Evolutionary conservation across 208 protist genomes (phyloP).

Genomic region (Zelonia costaricensis): DNA sequence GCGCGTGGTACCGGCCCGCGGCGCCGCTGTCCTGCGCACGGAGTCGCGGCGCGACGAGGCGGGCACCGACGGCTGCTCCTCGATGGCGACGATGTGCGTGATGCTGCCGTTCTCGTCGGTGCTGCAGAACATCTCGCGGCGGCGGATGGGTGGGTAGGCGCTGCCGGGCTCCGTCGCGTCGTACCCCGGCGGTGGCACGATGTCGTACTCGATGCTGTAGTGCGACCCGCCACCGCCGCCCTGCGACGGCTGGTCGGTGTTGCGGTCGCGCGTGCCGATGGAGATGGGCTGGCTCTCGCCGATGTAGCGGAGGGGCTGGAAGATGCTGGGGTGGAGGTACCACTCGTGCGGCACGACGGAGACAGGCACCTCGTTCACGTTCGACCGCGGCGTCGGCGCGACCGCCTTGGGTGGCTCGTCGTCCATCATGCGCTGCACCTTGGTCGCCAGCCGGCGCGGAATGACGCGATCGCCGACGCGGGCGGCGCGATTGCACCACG

Average conservation of each 20-base stretch:
- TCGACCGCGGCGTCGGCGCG: conserved; percentile 14
- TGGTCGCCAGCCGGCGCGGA: conserved; percentile 66
- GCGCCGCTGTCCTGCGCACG: conserved; percentile 3
- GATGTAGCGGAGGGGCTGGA: conserved; percentile 57
- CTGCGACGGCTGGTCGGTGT: not conserved
- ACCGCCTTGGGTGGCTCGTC: conserved; percentile 63
- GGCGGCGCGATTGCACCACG: conserved; percentile 91
- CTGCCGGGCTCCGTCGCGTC: not conserved
- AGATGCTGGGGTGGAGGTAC: conserved; percentile 72
- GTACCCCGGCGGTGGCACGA: conserved; percentile 22
- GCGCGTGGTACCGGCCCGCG: not conserved
- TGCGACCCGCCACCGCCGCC: conserved; percentile 1
- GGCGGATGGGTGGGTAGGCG: conserved; percentile 4
- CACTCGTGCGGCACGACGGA: conserved; percentile 76
- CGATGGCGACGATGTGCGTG: conserved; percentile 23
- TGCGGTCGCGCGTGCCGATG: not conserved
- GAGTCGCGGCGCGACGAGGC: conserved; percentile 7
- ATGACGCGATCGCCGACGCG: conserved; percentile 67
- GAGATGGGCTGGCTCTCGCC: conserved; percentile 1
- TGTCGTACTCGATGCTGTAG: conserved; percentile 13
- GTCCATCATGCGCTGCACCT: conserved; percentile 78
- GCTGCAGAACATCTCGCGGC: conserved; percentile 8
- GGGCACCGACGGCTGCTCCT: conserved; percentile 15
- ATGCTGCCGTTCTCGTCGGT: conserved; percentile 26
- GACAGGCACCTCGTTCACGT: conserved; percentile 52